A percentile compares a stretch with the other conserved stretches of the same genome.
Conservation (phyloP, 2,329 filamentous ascomycete species). For the Parastagonospora nodorum region DNA sequence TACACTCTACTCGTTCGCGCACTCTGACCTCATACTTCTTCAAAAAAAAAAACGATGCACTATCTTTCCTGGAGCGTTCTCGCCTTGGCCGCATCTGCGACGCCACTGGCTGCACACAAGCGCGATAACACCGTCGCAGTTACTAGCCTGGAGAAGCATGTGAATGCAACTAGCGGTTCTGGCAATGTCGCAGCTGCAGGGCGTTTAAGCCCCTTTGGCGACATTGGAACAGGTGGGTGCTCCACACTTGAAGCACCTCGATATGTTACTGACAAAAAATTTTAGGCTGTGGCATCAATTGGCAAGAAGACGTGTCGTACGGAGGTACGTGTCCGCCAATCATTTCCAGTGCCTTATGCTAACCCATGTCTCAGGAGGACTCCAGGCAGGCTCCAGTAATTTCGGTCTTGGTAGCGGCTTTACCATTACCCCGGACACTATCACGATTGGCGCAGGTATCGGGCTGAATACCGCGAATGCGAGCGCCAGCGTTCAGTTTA, state of each 20-base stretch:
- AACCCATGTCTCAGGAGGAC: conserved; percentile 4
- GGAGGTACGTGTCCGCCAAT: conserved; percentile 5
- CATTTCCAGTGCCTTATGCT: not conserved
- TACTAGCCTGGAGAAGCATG: conserved; percentile 9
- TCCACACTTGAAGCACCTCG: too few species aligned
- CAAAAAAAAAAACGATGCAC: too few species aligned
- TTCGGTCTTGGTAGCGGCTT: conserved; percentile 14
- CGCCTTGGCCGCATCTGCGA: too few species aligned
- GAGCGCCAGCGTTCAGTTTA: conserved; percentile 10
- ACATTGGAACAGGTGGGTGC: conserved; percentile 4
- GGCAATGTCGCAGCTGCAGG: conserved; percentile 14
- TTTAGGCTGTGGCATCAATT: conserved; percentile 15
- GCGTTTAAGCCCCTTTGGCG: conserved; percentile 10
- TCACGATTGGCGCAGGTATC: conserved; percentile 8
- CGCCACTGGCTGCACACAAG: too few species aligned
- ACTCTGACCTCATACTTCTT: too few species aligned
- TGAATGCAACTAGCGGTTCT: conserved; percentile 8
- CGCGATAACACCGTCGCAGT: not conserved
- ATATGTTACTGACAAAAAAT: not conserved
- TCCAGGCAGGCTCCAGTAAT: conserved; percentile 11
- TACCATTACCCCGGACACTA: conserved; percentile 6
- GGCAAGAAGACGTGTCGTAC: conserved; percentile 9
- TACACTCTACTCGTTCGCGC: too few species aligned
- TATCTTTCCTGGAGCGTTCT: too few species aligned
- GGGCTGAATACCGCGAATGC: conserved; percentile 11